Conservation (phyloP, 352 stramenopile species). For the Phytophthora quininea region DNA sequence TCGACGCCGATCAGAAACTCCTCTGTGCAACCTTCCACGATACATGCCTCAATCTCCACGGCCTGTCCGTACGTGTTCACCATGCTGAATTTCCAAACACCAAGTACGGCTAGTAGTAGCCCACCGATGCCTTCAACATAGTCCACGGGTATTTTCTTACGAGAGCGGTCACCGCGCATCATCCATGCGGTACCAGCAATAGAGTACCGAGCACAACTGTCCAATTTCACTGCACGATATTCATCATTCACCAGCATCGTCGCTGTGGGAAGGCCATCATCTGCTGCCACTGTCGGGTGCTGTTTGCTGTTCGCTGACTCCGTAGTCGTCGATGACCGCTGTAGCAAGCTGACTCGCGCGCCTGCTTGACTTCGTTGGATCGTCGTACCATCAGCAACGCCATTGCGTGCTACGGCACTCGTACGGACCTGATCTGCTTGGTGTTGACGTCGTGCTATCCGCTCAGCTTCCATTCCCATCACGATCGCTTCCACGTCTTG, state of each 20-base stretch:
- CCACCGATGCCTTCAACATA: neutral
- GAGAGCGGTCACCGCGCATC: neutral
- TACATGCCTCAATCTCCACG: neutral
- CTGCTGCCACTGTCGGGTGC: neutral
- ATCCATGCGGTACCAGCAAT: conserved; percentile 7
- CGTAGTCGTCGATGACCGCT: too few species aligned
- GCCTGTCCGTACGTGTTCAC: neutral
- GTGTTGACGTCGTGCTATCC: too few species aligned
- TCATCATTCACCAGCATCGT: neutral
- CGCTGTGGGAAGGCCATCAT: neutral
- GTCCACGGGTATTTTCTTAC: neutral
- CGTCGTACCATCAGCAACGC: too few species aligned
- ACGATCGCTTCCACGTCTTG: too few species aligned
- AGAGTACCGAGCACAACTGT: conserved; percentile 2
- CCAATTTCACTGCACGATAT: conserved; percentile 1
- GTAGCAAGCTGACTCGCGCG: too few species aligned
- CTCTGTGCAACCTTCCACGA: neutral
- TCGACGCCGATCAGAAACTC: neutral
- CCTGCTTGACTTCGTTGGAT: too few species aligned
- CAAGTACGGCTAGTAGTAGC: neutral
- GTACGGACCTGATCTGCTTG: too few species aligned
- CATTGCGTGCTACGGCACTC: too few species aligned
- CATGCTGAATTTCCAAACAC: neutral
- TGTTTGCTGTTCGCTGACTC: too few species aligned
- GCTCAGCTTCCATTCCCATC: too few species aligned